A percentile compares a stretch with the other conserved stretches of the same genome.
These are phyloP conservation scores for Cucurbita argyrosperma DNA, from an alignment of 306 rosid genomes.

Conservation along the genomic window DNA sequence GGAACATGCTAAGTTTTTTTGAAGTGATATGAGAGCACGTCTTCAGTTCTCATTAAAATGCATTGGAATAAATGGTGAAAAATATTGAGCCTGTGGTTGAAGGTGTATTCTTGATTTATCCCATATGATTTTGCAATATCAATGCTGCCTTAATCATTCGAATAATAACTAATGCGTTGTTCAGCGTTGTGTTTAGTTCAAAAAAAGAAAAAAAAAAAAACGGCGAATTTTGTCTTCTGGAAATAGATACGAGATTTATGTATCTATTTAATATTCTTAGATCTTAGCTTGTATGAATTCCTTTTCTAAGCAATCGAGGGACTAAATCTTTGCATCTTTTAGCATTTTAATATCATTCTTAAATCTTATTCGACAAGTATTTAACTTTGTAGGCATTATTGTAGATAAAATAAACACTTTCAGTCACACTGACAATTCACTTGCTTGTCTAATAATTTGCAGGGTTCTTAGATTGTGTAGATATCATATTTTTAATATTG, in stretches of 20 bases:
- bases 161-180: background rate
- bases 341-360: background rate
- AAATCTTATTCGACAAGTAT: background rate
- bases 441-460: background rate
- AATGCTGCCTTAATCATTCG: background rate
- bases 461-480: slow-evolving; percentile 1
- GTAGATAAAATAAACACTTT: background rate
- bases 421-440: background rate
- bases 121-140: background rate
- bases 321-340: background rate
- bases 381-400: background rate
- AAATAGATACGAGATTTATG: background rate
- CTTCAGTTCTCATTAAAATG: background rate
- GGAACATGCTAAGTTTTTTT: background rate
- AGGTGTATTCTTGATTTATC: background rate
- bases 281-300: background rate
- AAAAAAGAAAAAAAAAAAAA: background rate
- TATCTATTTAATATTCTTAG: background rate
- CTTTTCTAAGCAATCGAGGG: background rate
- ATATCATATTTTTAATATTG: background rate
- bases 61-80: background rate
- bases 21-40: background rate
- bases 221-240: background rate
- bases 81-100: background rate
- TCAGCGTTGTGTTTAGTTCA: background rate